Conservation (phyloP, 768 basidiomycete species). For the Naganishia randhawae region DNA sequence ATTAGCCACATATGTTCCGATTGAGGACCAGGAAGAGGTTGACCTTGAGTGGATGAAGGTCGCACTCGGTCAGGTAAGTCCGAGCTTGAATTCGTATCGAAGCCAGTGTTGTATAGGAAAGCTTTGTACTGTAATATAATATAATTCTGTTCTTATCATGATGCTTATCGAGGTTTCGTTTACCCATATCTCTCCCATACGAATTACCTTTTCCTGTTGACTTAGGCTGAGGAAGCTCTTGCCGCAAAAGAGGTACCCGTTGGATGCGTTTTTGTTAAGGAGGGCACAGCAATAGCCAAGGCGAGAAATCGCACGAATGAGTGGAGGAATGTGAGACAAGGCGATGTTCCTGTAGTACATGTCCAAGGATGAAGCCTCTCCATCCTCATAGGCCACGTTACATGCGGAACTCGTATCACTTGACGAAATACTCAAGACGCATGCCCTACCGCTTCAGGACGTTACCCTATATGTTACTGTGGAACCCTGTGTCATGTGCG, state of each 20-base stretch:
- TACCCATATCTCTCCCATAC: neutral
- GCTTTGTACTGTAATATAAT: conserved; percentile 12
- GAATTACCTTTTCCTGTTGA: too few relatives aligned
- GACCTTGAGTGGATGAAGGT: conserved; percentile 69
- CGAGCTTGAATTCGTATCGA: neutral
- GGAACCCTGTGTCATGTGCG: conserved; percentile 99
- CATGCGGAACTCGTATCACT: conserved; percentile 98
- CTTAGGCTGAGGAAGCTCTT: conserved; percentile 68
- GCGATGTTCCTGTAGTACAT: conserved; percentile 4
- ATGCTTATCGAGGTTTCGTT: conserved; percentile 7
- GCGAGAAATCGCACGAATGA: conserved; percentile 94
- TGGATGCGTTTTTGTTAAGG: conserved; percentile 88
- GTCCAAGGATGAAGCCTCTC: neutral
- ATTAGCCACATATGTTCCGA: conserved; percentile 42
- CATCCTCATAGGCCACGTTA: conserved; percentile 70
- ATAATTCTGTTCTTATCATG: conserved; percentile 21
- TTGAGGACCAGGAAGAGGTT: conserved; percentile 48
- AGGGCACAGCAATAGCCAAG: conserved; percentile 69
- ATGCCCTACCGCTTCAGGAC: conserved; percentile 56
- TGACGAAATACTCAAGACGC: conserved; percentile 71
- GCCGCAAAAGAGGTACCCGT: conserved; percentile 86
- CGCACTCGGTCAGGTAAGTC: conserved; percentile 72
- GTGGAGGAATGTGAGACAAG: conserved; percentile 69
- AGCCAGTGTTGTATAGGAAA: neutral
- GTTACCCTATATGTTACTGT: conserved; percentile 96